Percentiles rank a stretch among this genome's conserved stretches.
phyloP scores from a whole-genome alignment of 2,329 filamentous ascomycete genomes.

The Claviceps purpurea region DNA sequence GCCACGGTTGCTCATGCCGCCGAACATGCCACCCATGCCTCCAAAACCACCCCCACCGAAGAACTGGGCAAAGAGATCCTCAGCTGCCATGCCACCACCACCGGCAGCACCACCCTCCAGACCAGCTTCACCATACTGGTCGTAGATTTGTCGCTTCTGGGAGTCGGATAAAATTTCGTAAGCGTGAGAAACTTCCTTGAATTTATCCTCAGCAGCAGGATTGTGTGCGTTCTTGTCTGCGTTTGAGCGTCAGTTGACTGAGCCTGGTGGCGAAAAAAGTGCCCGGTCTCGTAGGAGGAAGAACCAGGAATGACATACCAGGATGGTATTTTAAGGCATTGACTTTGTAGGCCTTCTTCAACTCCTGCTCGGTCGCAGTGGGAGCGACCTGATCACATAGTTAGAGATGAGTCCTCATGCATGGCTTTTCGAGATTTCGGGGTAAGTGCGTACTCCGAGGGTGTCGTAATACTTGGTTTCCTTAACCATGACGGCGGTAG shows the following conservation, averaged over 20 bases:
- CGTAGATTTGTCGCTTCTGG: conserved; percentile 84
- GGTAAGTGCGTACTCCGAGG: conserved; percentile 49
- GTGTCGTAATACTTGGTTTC: conserved; percentile 69
- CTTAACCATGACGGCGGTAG: conserved; percentile 51
- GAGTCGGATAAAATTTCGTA: conserved; percentile 90
- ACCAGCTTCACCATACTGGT: conserved; percentile 95
- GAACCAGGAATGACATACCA: conserved; percentile 38
- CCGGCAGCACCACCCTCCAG: conserved; percentile 75
- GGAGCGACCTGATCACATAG: conserved; percentile 50
- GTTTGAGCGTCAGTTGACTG: neutral
- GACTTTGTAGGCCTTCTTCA: conserved; percentile 85
- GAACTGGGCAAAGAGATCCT: conserved; percentile 95
- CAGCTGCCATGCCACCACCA: conserved; percentile 77
- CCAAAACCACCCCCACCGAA: conserved; percentile 63
- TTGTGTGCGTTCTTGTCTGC: conserved; percentile 94
- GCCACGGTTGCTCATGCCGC: conserved; percentile 61
- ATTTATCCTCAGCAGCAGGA: conserved; percentile 87
- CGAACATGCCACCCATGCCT: conserved; percentile 61
- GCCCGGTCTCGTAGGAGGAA: conserved; percentile 5
- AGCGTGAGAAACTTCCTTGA: conserved; percentile 93
- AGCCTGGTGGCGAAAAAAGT: neutral
- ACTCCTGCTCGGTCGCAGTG: conserved; percentile 66
- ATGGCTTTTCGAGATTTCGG: neutral
- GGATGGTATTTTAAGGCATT: conserved; percentile 75
- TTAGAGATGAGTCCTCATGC: neutral